Evolutionary conservation across 345 rosid species (phyloP), one percentile per base, ranked within the genome.

Genomic region (Acer negundo): DNA sequence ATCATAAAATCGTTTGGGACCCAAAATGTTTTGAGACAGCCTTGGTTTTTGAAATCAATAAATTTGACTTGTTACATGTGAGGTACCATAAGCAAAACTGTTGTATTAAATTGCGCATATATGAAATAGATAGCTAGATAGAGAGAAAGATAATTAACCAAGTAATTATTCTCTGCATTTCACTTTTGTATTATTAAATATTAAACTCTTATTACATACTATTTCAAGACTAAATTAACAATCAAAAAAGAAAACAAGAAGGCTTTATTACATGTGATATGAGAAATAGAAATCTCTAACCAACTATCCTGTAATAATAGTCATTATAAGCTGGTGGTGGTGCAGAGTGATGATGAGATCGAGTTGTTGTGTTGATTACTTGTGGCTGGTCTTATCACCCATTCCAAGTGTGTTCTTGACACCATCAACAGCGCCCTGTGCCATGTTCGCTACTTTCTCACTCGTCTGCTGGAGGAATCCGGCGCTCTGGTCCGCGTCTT

Each of bases 371-470:
- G 2, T 38, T 28, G 17, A 26, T 38, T 38, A 38, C 42, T 35
- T 28, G 44, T 17, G 28, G 38, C 4, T 13, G 20, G 4, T n/a
- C 15, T 71, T 1, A 26, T 26, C 63, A 23, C 63, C 75, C 40
- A 49, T 71, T 71, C 63, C 62, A 8, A 12, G 20, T 26, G 63
- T 53, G 63, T 47, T 47, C 38, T 71, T 71, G 9, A 53, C 75
- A 28, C 75, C 40, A 51, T 71, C 75, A 17, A 28, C 63, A 11
- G 38, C 75, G 24, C 62, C 75, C 24, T 71, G 62, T 38, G 40
- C 40, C n/a, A 53, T 26, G 74, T 49, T 7, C 42, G 26, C n/a
- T 17, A 26, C 26, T 26, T 71, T 42, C 46, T 71, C 63, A 16
- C 75, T 63, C 1, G 40, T 71, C 75, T 71, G 67, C n/a, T 5